phyloP scores from a whole-genome alignment of 495 filamentous ascomycete species.

The Podospora sp. region DNA sequence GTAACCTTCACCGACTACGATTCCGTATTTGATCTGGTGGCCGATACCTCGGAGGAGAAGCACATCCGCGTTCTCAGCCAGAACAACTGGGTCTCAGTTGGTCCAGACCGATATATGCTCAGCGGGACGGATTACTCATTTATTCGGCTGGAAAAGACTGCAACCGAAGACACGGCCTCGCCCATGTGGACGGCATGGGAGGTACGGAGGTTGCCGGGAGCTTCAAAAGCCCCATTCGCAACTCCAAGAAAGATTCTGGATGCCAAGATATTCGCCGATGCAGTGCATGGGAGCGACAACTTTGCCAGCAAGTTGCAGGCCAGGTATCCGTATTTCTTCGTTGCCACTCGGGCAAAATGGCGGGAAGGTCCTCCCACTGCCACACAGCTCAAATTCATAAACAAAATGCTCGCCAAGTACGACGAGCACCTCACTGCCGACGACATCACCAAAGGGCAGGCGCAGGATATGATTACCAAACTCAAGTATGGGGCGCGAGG shows the following conservation, averaged over 20 bases:
- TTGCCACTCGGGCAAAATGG: slow-evolving; percentile 66
- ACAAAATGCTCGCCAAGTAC: slow-evolving; percentile 57
- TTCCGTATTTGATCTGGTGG: slow-evolving; percentile 81
- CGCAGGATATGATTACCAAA: slow-evolving; percentile 92
- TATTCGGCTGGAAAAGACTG: slow-evolving; percentile 61
- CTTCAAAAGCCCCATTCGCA: slow-evolving; percentile 59
- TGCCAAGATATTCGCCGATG: slow-evolving; percentile 63
- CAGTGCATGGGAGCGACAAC: slow-evolving; percentile 80
- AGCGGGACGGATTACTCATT: slow-evolving; percentile 56
- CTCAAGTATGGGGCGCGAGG: slow-evolving; percentile 79
- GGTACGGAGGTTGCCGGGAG: slow-evolving; percentile 40
- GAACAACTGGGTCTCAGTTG: slow-evolving; percentile 79
- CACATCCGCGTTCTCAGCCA: slow-evolving; percentile 76
- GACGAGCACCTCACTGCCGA: slow-evolving; percentile 55
- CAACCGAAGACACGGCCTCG: slow-evolving; percentile 21
- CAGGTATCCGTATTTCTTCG: slow-evolving; percentile 61
- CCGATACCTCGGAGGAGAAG: slow-evolving; percentile 74
- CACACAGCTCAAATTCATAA: slow-evolving; percentile 72
- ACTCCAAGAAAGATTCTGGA: slow-evolving; percentile 66
- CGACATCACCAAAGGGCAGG: slow-evolving; percentile 76
- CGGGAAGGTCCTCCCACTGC: slow-evolving; percentile 64
- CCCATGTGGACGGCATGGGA: slow-evolving; percentile 42
- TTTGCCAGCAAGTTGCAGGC: slow-evolving; percentile 56
- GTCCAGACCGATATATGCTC: slow-evolving; percentile 65
- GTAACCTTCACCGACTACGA: slow-evolving; percentile 87